A percentile compares a stretch with the other conserved stretches of the same genome.
phyloP scores from a whole-genome alignment of 73 alveolate species.

The Uronychia setigera region DNA sequence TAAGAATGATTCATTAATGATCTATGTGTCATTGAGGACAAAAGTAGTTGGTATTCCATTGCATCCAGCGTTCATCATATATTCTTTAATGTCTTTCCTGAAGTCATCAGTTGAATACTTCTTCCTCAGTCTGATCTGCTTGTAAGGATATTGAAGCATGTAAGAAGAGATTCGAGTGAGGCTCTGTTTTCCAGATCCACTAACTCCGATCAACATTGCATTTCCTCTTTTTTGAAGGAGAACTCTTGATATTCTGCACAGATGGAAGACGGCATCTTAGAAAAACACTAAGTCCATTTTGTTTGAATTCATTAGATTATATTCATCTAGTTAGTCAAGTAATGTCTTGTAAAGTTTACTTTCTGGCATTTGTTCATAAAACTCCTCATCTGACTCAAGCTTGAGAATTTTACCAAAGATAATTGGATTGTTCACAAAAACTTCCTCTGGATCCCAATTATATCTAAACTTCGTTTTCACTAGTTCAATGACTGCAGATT shows the following conservation, averaged over 20 bases:
- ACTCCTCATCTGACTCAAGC: constrained; percentile 89
- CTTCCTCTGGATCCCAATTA: constrained; percentile 87
- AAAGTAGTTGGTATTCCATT: constrained; percentile 69
- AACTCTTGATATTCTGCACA: constrained; percentile 50
- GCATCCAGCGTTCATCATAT: constrained; percentile 76
- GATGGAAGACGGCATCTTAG: constrained; percentile 84
- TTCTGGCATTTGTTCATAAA: constrained; percentile 96
- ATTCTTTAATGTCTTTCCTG: constrained; percentile 80
- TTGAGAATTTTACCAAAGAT: constrained; percentile 96
- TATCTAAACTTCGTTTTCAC: constrained; percentile 85
- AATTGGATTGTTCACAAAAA: constrained; percentile 80
- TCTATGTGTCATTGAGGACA: constrained; percentile 81
- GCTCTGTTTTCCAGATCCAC: constrained; percentile 84
- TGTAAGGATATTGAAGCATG: constrained; percentile 67
- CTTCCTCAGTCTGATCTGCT: constrained; percentile 77
- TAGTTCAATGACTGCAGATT: constrained; percentile 75
- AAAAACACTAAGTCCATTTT: constrained; percentile 98
- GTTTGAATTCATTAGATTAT: constrained; percentile 88
- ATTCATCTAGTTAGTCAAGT: constrained; percentile 93
- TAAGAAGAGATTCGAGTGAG: constrained; percentile 69
- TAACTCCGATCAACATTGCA: constrained; percentile 60
- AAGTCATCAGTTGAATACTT: constrained; percentile 76
- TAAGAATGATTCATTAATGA: constrained; percentile 77
- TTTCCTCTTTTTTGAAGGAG: constrained; percentile 52
- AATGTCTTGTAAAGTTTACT: constrained; percentile 83